Base-by-base conservation (phyloP, 805 yeast genomes). In the Cyberlindnera veronae region DNA sequence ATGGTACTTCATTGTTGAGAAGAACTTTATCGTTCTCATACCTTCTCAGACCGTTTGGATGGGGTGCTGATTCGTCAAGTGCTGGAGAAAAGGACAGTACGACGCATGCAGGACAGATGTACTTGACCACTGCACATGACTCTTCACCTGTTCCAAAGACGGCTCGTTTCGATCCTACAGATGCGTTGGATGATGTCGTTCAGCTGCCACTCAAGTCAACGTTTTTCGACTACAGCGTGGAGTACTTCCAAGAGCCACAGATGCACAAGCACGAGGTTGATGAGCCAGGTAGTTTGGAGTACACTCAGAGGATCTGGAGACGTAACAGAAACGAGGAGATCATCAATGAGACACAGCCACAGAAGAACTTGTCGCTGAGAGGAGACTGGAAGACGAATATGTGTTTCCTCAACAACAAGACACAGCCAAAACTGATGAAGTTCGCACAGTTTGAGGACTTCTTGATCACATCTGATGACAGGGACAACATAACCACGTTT, bases 211-310 rank as follows among this genome's bases (percentile, higher is more conserved):
- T 77, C 10, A 68, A 68, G 5, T 80, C 87, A 9, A 76, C 77
- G 6, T 83, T 85, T 52, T 74, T 84, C 46, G 85, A 81, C 37
- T 85, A 82, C 60, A 77, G 84, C 51, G 58, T 87, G 44, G 99
- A 93, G 60, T 90, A 89, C 56, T 93, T 91, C 66, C 95, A 90
- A 55, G 98, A 90, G 57, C 97, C 99, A 0, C 98, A 91, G 57
- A 82, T 90, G 82, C 79, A 86, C 10, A 81, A 78, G 42, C 74
- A 77, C 39, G 97, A 91, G 51, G 64, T 79, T 14, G 97, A 91
- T 52, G 96, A 89, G 59, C 93, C 95, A 0, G 98, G 98, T 0
- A 86, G 96, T 41, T 77, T 81, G 43, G 90, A 86, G 48, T 87
- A 86, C 53, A 79, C 85, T 26, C 81, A 78, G 49, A 70, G 95